phyloP scores from a whole-genome alignment of 129 eudicot genomes.

The Glebionis coronaria region DNA sequence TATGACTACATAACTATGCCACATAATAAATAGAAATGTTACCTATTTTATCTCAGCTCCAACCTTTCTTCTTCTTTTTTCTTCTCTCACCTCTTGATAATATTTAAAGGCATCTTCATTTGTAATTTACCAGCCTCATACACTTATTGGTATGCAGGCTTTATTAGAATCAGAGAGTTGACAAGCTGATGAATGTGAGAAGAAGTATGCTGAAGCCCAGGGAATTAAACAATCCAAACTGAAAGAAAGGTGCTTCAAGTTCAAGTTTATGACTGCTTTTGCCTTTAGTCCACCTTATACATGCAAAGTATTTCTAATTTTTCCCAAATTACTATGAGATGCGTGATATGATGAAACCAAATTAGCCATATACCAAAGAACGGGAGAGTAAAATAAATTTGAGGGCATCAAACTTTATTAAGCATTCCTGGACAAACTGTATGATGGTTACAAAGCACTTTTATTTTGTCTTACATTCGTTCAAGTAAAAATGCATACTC shows the following conservation, averaged over 20 bases:
- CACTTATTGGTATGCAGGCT: constrained; percentile 39
- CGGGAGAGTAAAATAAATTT: too few species aligned
- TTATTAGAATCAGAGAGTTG: constrained; percentile 63
- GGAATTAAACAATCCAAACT: constrained; percentile 60
- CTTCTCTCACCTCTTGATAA: too few species aligned
- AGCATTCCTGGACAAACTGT: too few species aligned
- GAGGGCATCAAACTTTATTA: too few species aligned
- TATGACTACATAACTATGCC: too few species aligned
- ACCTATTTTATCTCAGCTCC: too few species aligned
- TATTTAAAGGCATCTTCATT: too few species aligned
- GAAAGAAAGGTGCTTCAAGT: constrained; percentile 72
- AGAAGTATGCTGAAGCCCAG: constrained; percentile 53
- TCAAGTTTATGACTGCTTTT: constrained; percentile 19
- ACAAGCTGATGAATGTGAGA: constrained; percentile 73
- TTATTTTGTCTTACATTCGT: too few species aligned
- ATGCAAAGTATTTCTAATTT: constrained; percentile 1
- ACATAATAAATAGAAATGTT: too few species aligned
- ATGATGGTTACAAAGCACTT: too few species aligned
- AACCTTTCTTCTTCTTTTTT: too few species aligned
- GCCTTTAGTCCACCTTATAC: constrained; percentile 18
- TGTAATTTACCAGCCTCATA: constrained; percentile 4
- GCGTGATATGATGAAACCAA: constrained; percentile 9
- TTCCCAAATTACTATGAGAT: neutral
- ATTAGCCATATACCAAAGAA: constrained; percentile 8
- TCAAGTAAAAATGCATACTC: too few species aligned